Evolutionary conservation across 1,139 yeast species (phyloP).

Genomic region (Trichomonascaceae sp.): DNA sequence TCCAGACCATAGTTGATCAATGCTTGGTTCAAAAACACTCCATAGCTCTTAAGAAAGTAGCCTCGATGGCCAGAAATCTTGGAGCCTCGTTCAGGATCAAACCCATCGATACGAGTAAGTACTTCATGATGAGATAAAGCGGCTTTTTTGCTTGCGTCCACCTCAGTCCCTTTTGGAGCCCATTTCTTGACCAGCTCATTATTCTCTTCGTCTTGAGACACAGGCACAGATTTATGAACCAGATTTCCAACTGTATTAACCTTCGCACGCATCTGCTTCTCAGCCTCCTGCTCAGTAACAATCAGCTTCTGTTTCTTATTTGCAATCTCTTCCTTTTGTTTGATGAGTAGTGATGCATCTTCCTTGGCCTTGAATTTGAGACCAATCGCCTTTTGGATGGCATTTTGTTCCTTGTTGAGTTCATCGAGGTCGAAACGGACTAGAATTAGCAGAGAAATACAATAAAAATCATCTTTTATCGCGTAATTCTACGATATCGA

Average conservation of each 20-base stretch:
- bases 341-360: constrained; percentile 79
- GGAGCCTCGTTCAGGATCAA: constrained; percentile 98
- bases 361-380: constrained; percentile 89
- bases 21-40: constrained; percentile 97
- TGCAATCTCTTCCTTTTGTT: constrained; percentile 69
- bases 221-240: constrained; percentile 86
- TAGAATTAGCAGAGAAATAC: constrained; percentile 6
- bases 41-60: constrained; percentile 87
- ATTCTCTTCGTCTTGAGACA: constrained; percentile 82
- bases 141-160: constrained; percentile 58
- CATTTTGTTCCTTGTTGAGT: constrained; percentile 77
- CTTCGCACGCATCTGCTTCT: constrained; percentile 63
- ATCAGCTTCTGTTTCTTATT: constrained; percentile 62
- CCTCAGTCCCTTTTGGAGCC: constrained; percentile 61
- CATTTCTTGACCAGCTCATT: constrained; percentile 82
- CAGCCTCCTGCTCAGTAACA: constrained; percentile 72
- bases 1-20: constrained; percentile 90
- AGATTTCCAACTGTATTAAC: constrained; percentile 89
- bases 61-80: constrained; percentile 99
- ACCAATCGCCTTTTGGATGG: constrained; percentile 88
- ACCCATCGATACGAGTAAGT: constrained; percentile 88
- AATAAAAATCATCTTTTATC: no score
- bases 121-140: constrained; percentile 92
- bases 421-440: constrained; percentile 88
- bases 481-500: no score